phyloP scores from a whole-genome alignment of 1,139 yeast species.

The Schwanniomyces etchellsii region DNA sequence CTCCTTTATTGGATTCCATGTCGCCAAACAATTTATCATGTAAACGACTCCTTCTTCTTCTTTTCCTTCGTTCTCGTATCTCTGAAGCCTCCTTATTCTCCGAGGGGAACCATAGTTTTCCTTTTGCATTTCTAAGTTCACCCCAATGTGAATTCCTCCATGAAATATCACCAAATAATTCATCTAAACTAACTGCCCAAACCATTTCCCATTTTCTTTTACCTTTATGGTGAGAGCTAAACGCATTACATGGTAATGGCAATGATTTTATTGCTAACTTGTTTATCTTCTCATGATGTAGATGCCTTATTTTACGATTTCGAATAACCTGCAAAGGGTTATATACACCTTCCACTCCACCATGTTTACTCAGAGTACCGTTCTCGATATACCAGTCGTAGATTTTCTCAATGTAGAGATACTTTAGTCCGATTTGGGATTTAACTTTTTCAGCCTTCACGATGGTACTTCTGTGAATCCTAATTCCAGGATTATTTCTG shows the following conservation, averaged over 20 bases:
- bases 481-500: conserved; percentile 4
- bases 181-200: conserved; percentile 71
- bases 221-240: conserved; percentile 31
- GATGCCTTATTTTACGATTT: conserved; percentile 53
- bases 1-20: too few species aligned
- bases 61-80: too few species aligned
- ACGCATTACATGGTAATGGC: conserved; percentile 52
- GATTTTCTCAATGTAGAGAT: conserved; percentile 39
- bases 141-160: conserved; percentile 70
- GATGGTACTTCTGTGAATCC: conserved; percentile 32
- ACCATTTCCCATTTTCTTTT: conserved; percentile 31
- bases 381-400: conserved; percentile 17
- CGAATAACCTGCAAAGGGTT: conserved; percentile 80
- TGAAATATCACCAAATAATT: conserved; percentile 51
- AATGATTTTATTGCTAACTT: conserved; percentile 27
- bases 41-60: background rate
- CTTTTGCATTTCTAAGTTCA: conserved; percentile 49
- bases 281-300: conserved; percentile 21
- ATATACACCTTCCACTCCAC: conserved; percentile 60
- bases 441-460: conserved; percentile 51
- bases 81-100: too few species aligned
- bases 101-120: conserved; percentile 54
- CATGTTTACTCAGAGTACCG: conserved; percentile 16
- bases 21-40: too few species aligned
- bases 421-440: conserved; percentile 46